phyloP scores from a whole-genome alignment of 2,329 filamentous ascomycete species.

The Pseudogymnoascus verrucosus region DNA sequence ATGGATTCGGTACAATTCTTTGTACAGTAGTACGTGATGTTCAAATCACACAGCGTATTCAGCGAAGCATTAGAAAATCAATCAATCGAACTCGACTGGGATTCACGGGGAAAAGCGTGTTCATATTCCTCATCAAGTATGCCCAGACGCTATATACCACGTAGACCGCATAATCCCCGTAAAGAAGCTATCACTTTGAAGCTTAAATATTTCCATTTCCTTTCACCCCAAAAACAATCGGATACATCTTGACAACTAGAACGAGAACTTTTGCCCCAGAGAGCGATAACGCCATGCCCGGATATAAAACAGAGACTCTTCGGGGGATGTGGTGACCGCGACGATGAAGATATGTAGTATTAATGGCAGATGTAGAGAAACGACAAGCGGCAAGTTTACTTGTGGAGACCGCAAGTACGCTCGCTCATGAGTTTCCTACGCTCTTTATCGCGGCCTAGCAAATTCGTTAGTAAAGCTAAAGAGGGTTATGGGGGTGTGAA shows the following conservation, averaged over 20 bases:
- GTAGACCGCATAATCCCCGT: conserved; percentile 4
- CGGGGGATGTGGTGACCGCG: conserved; percentile 1
- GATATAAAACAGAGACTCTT: conserved; percentile 8
- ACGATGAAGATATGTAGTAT: conserved; percentile 8
- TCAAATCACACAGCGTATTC: conserved; percentile 3
- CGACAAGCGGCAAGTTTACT: conserved; percentile 17
- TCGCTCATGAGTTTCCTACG: conserved; percentile 59
- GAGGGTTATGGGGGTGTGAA: conserved; percentile 12
- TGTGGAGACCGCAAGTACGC: conserved; percentile 47
- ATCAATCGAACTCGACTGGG: not conserved
- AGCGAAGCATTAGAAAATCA: not conserved
- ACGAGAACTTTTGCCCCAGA: conserved; percentile 7
- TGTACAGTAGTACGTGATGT: not conserved
- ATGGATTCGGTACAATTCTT: not conserved
- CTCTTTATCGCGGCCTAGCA: conserved; percentile 57
- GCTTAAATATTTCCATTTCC: conserved; percentile 6
- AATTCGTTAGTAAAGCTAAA: conserved; percentile 29
- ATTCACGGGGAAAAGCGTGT: not conserved
- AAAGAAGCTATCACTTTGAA: not conserved
- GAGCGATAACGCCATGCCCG: conserved; percentile 5
- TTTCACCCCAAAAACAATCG: not conserved
- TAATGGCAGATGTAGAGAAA: conserved; percentile 6
- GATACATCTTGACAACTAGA: conserved; percentile 8
- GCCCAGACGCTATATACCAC: conserved; percentile 4
- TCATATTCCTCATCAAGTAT: conserved; percentile 1